Percentiles rank a stretch among this genome's conserved stretches.
Evolutionary conservation across 441 rosid species (phyloP).

Genomic region (Bruguiera hainesii): DNA sequence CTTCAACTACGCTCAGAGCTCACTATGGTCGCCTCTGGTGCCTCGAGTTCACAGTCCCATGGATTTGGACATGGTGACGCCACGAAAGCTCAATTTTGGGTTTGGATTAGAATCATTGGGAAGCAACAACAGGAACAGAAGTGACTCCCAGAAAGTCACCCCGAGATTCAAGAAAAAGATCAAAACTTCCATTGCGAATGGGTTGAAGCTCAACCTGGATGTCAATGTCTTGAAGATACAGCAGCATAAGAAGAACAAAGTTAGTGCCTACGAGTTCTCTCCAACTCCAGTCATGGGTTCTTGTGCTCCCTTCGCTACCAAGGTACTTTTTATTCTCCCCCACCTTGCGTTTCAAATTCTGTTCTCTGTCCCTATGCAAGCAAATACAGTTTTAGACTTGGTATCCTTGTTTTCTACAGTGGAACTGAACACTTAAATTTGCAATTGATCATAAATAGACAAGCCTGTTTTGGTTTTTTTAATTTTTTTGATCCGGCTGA

Average conservation of each 20-base stretch:
- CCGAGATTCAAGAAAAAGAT: constrained; percentile 24
- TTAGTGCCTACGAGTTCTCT: constrained; percentile 24
- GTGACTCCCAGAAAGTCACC: constrained; percentile 18
- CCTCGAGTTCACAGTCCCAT: constrained; percentile 46
- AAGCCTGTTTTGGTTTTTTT: background rate
- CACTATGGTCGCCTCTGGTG: constrained; percentile 85
- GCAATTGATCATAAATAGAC: too few relatives aligned
- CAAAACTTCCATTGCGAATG: background rate
- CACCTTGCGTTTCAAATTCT: background rate
- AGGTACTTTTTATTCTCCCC: constrained; percentile 29
- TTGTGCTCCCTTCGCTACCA: constrained; percentile 38
- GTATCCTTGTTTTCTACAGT: too few relatives aligned
- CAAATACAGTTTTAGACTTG: too few relatives aligned
- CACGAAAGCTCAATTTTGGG: constrained; percentile 30
- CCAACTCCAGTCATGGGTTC: constrained; percentile 35
- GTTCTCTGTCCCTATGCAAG: background rate
- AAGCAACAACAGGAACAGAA: constrained; percentile 10
- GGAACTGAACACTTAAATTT: too few relatives aligned
- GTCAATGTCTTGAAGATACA: constrained; percentile 23
- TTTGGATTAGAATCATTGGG: constrained; percentile 27
- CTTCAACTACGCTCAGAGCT: constrained; percentile 73
- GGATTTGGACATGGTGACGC: constrained; percentile 35
- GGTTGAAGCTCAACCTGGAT: constrained; percentile 17
- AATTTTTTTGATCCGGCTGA: background rate
- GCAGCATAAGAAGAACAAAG: constrained; percentile 25